Evolutionary conservation across 2,329 filamentous ascomycete species (phyloP).

Genomic region (Fusarium austroafricanum): DNA sequence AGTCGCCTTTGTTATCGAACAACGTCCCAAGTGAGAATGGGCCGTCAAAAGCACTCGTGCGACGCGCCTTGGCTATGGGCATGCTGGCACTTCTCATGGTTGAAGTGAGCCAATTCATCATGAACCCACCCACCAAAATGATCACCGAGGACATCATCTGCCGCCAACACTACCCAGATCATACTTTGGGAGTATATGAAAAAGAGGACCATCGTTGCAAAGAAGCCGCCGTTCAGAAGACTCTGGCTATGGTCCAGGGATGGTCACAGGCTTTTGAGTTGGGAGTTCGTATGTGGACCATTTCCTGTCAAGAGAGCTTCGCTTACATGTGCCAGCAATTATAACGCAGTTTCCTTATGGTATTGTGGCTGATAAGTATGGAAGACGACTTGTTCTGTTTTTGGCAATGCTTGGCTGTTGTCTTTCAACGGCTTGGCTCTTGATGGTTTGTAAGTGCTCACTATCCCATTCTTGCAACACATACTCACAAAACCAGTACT

Average conservation of each 20-base stretch:
- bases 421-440: conserved; percentile 46
- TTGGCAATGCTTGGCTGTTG: conserved; percentile 50
- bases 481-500: conserved; percentile 48
- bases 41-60: conserved; percentile 45
- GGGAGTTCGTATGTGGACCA: conserved; percentile 55
- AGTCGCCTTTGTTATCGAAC: conserved; percentile 38
- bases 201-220: conserved; percentile 62
- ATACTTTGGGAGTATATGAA: conserved; percentile 46
- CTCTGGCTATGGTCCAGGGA: conserved; percentile 63
- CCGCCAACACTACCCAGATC: conserved; percentile 58
- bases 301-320: background rate
- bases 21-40: conserved; percentile 31
- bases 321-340: conserved; percentile 48
- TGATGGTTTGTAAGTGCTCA: conserved; percentile 48
- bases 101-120: conserved; percentile 55
- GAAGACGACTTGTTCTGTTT: conserved; percentile 56
- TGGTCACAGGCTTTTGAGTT: conserved; percentile 59
- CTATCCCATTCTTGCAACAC: rapidly evolving
- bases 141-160: conserved; percentile 67
- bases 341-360: conserved; percentile 60
- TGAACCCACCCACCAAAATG: conserved; percentile 58
- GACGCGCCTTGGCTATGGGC: conserved; percentile 49
- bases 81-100: conserved; percentile 57
- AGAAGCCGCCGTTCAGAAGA: conserved; percentile 59
- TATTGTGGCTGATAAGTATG: conserved; percentile 60